Conservation (phyloP, 179 eudicot species). For the Carnegiea gigantea region DNA sequence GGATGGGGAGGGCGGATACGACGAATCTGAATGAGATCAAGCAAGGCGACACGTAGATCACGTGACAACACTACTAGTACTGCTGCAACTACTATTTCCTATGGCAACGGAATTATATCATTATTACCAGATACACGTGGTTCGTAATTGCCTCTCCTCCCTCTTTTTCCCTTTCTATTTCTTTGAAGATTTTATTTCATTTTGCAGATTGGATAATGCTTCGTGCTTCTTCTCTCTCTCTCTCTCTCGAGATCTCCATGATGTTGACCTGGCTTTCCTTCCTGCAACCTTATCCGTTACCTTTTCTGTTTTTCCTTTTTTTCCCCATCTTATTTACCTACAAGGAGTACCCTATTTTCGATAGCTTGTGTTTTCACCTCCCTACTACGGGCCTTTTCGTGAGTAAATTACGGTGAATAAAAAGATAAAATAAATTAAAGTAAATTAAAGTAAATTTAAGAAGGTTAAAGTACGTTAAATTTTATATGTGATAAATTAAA, state of each 20-base stretch:
- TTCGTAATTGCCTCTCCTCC: not conserved
- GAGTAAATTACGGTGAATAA: too few relatives aligned
- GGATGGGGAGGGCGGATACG: not conserved
- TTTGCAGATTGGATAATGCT: constrained; percentile 26
- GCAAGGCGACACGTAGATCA: not conserved
- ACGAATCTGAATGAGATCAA: not conserved
- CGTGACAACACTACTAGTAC: not conserved
- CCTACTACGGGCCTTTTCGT: too few relatives aligned
- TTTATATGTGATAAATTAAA: too few relatives aligned
- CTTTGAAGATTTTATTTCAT: not conserved
- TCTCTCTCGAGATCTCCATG: constrained; percentile 22
- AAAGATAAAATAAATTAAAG: too few relatives aligned
- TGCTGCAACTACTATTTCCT: too few relatives aligned
- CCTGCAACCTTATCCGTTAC: constrained; percentile 26
- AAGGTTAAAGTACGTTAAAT: too few relatives aligned
- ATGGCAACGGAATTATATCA: not conserved
- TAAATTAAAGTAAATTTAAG: too few relatives aligned
- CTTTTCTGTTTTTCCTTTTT: not conserved
- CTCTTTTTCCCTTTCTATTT: constrained; percentile 2
- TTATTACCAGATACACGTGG: constrained; percentile 18
- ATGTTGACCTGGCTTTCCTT: constrained; percentile 20
- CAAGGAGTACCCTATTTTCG: too few relatives aligned
- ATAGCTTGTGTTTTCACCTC: too few relatives aligned
- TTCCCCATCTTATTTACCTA: too few relatives aligned
- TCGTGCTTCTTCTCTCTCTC: not conserved